Evolutionary conservation across 1,284 basidiomycete species (phyloP).

Genomic region (Cystobasidiaceae sp.): DNA sequence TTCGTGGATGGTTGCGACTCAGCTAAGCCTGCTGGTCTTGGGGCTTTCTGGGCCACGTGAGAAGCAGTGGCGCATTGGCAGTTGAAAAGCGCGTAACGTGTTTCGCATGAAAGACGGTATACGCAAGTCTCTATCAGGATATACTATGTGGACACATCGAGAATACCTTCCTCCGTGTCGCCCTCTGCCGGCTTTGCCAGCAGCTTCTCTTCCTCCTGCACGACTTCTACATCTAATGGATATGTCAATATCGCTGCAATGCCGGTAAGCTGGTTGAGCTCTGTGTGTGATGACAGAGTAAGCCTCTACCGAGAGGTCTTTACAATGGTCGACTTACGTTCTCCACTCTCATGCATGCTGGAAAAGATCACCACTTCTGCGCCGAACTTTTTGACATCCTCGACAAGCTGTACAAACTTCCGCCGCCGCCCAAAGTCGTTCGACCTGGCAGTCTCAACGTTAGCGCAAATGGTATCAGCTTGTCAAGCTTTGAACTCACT

Average conservation of each 20-base stretch:
- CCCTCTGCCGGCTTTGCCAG: background rate
- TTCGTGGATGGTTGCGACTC: too few relatives aligned
- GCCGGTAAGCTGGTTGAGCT: conserved; percentile 90
- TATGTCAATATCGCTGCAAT: conserved; percentile 94
- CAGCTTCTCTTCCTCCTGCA: conserved; percentile 37
- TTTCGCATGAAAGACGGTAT: too few relatives aligned
- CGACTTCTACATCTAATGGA: conserved; percentile 80
- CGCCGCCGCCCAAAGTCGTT: conserved; percentile 32
- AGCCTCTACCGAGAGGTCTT: conserved; percentile 1
- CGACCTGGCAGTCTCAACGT: too few relatives aligned
- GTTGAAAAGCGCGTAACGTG: too few relatives aligned
- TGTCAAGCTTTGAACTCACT: too few relatives aligned
- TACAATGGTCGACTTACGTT: conserved; percentile 65
- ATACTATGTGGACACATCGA: too few relatives aligned
- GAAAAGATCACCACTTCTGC: conserved; percentile 95
- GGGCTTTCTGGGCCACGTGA: too few relatives aligned
- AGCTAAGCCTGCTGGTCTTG: too few relatives aligned
- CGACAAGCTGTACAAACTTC: conserved; percentile 82
- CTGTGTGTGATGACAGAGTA: conserved; percentile 49
- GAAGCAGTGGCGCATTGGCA: too few relatives aligned
- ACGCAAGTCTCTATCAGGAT: too few relatives aligned
- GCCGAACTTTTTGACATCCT: conserved; percentile 78
- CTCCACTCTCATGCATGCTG: conserved; percentile 97
- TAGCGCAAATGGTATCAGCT: too few relatives aligned
- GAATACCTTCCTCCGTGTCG: background rate